These are phyloP conservation scores for Strobilomyces confusus DNA, from an alignment of 768 basidiomycete species.

Conservation along the genomic window DNA sequence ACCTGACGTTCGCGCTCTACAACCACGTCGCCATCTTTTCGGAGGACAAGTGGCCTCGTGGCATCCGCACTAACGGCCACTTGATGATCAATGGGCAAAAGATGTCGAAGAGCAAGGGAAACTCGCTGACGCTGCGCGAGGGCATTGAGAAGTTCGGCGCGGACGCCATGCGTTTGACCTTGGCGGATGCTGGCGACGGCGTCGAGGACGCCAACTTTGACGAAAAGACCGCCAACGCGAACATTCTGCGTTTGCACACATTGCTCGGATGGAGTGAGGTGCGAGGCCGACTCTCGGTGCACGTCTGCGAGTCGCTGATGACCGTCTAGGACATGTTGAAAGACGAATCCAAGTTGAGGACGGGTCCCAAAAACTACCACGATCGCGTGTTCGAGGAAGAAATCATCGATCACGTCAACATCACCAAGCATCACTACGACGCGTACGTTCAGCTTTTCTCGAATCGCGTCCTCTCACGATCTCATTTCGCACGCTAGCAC, in stretches of 20 bases:
- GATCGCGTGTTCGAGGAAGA: slow-evolving; percentile 91
- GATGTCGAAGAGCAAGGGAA: slow-evolving; percentile 98
- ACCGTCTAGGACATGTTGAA: slow-evolving; percentile 70
- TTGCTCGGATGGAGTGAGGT: slow-evolving; percentile 91
- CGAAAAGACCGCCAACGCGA: slow-evolving; percentile 96
- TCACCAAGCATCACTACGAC: slow-evolving; percentile 77
- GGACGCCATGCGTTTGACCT: slow-evolving; percentile 84
- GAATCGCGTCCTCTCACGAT: background rate
- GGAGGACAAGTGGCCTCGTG: slow-evolving; percentile 81
- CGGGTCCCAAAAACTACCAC: slow-evolving; percentile 73
- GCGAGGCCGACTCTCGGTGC: slow-evolving; percentile 16
- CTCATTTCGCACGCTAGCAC: slow-evolving; percentile 47
- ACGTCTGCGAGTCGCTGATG: background rate
- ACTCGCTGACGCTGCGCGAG: slow-evolving; percentile 87
- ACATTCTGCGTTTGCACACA: slow-evolving; percentile 90
- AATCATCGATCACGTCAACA: slow-evolving; percentile 79
- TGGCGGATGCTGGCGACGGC: slow-evolving; percentile 97
- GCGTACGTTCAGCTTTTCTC: slow-evolving; percentile 50
- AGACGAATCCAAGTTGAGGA: slow-evolving; percentile 66
- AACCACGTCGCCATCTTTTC: slow-evolving; percentile 92
- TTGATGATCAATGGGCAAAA: slow-evolving; percentile 97
- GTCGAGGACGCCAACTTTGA: slow-evolving; percentile 99
- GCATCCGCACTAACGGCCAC: slow-evolving; percentile 95
- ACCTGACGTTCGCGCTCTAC: slow-evolving; percentile 92
- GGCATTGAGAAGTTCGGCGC: slow-evolving; percentile 94